These are phyloP conservation scores for Pythium periplocum DNA, from an alignment of 352 stramenopile genomes.

Conservation along the genomic window DNA sequence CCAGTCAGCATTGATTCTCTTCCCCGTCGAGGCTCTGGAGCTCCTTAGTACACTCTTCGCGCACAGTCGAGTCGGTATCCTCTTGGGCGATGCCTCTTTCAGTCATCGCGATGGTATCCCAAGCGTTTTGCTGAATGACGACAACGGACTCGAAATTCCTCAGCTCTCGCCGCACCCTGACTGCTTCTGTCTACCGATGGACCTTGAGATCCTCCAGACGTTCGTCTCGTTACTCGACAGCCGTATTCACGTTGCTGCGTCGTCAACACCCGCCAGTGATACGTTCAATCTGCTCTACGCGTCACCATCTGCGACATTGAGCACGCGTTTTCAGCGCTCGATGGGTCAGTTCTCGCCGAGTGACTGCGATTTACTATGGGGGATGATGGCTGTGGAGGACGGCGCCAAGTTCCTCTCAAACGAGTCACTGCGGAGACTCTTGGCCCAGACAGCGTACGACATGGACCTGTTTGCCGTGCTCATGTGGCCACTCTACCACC, in stretches of 20 bases:
- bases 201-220: slow-evolving; percentile 59
- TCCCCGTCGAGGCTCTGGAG: slow-evolving; percentile 57
- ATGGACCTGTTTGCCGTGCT: slow-evolving; percentile 68
- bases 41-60: slow-evolving; percentile 40
- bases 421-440: slow-evolving; percentile 38
- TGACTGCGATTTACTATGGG: slow-evolving; percentile 76
- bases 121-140: slow-evolving; percentile 37
- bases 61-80: slow-evolving; percentile 20
- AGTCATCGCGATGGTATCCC: slow-evolving; percentile 60
- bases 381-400: slow-evolving; percentile 57
- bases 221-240: slow-evolving; percentile 28
- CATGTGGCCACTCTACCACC: slow-evolving; percentile 48
- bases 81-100: slow-evolving; percentile 51
- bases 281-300: slow-evolving; percentile 72
- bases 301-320: slow-evolving; percentile 1
- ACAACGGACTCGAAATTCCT: slow-evolving; percentile 42
- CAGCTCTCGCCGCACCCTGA: slow-evolving; percentile 75
- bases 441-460: slow-evolving; percentile 63
- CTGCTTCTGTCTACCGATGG: slow-evolving; percentile 76
- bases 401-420: slow-evolving; percentile 37
- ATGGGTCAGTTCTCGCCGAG: slow-evolving; percentile 51
- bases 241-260: neutral
- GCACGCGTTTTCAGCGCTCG: slow-evolving; percentile 8
- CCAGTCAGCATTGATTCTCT: slow-evolving; percentile 50
- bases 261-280: slow-evolving; percentile 44